Evolutionary conservation across 1,284 basidiomycete genomes (phyloP).

Genomic region (Boletus sp.): DNA sequence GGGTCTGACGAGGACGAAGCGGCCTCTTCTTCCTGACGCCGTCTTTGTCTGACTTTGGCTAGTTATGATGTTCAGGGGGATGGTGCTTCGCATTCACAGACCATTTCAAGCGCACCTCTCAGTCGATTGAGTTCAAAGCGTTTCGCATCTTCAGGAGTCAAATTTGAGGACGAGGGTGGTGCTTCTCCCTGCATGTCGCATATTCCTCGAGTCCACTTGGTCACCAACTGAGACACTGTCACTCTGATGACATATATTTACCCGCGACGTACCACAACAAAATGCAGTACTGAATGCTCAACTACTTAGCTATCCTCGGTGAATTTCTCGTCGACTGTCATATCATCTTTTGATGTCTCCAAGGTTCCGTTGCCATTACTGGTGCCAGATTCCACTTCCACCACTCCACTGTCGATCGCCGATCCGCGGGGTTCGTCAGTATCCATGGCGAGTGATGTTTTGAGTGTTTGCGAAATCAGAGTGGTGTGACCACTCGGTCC

Average conservation of each 20-base stretch:
- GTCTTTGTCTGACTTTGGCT: conserved; percentile 58
- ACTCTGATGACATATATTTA: conserved; percentile 25
- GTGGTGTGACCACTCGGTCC: conserved; percentile 69
- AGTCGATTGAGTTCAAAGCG: conserved; percentile 45
- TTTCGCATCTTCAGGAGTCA: conserved; percentile 37
- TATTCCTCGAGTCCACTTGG: not conserved
- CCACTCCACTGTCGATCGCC: conserved; percentile 24
- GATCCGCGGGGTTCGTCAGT: conserved; percentile 37
- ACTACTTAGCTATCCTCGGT: conserved; percentile 7
- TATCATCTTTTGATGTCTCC: conserved; percentile 24
- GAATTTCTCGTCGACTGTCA: conserved; percentile 24
- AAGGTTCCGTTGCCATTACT: conserved; percentile 14
- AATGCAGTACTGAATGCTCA: not conserved
- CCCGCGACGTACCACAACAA: not conserved
- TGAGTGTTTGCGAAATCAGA: conserved; percentile 33
- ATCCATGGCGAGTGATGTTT: conserved; percentile 49
- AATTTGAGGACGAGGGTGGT: conserved; percentile 3
- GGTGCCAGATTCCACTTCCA: conserved; percentile 20
- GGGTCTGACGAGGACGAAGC: conserved; percentile 44
- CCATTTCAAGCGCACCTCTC: conserved; percentile 40
- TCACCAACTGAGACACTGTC: no score
- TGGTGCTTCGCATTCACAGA: not conserved
- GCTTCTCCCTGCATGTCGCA: conserved; percentile 14
- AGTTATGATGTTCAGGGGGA: conserved; percentile 16
- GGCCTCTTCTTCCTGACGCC: conserved; percentile 50